Conservation (phyloP, 768 basidiomycete species). For the Pholiota microspora region DNA sequence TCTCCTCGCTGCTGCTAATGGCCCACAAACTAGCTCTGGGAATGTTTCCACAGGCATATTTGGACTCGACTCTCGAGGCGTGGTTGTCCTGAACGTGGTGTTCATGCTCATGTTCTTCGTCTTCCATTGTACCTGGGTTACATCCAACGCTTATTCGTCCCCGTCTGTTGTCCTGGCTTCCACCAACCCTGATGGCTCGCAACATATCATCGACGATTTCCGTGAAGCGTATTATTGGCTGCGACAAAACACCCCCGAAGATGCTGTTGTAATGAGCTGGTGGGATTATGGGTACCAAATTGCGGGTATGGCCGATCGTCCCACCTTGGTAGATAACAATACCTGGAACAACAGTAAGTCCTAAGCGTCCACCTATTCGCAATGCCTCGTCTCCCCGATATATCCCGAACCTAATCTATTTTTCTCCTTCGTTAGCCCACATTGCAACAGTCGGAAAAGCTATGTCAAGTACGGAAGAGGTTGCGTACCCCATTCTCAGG, state of each 20-base stretch:
- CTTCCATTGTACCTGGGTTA: constrained; percentile 96
- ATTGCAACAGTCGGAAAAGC: constrained; percentile 99
- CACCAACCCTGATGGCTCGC: constrained; percentile 73
- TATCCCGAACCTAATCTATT: constrained; percentile 1
- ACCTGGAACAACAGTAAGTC: constrained; percentile 98
- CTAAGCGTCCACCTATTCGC: not conserved
- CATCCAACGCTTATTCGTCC: constrained; percentile 92
- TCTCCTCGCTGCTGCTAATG: constrained; percentile 34
- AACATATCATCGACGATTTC: constrained; percentile 98
- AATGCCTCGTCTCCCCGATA: not conserved
- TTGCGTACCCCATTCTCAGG: constrained; percentile 94
- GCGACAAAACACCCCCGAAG: constrained; percentile 89
- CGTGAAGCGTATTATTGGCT: constrained; percentile 99
- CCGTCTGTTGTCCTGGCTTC: constrained; percentile 95
- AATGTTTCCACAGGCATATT: constrained; percentile 62
- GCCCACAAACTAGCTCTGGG: constrained; percentile 29
- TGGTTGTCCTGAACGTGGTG: constrained; percentile 72
- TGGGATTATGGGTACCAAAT: constrained; percentile 99
- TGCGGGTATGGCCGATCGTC: constrained; percentile 96
- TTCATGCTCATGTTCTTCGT: constrained; percentile 89
- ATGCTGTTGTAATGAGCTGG: constrained; percentile 97
- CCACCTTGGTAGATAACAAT: constrained; percentile 97
- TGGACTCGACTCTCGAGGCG: constrained; percentile 79
- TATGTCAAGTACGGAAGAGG: constrained; percentile 92
- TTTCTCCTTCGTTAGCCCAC: constrained; percentile 56